Evolutionary conservation across 371 early-diverging fungal species (phyloP).

Genomic region (Entomophthora muscae): DNA sequence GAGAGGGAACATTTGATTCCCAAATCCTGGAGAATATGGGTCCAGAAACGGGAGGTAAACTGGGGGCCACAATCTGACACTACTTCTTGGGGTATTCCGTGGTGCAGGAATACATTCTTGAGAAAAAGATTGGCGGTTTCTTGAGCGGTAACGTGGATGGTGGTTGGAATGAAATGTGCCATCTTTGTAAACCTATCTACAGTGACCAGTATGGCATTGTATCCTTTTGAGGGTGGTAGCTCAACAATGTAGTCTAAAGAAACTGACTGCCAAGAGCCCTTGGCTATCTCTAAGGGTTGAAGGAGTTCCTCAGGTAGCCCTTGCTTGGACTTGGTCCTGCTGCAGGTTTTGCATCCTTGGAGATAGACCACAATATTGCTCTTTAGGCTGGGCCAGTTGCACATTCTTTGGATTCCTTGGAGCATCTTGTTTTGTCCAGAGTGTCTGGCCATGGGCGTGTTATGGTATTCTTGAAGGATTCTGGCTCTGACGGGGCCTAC

Average conservation of each 20-base stretch:
- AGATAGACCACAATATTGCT: background rate
- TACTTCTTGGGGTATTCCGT: constrained; percentile 11
- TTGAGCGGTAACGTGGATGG: constrained; percentile 8
- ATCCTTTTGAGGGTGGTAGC: constrained; percentile 14
- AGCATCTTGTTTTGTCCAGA: constrained; percentile 15
- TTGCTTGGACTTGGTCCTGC: constrained; percentile 13
- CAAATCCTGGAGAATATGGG: constrained; percentile 12
- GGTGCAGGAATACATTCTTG: constrained; percentile 11
- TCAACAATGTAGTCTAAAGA: constrained; percentile 14
- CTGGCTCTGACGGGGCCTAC: background rate
- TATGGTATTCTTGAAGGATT: background rate
- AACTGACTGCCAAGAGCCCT: constrained; percentile 7
- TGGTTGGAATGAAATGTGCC: constrained; percentile 11
- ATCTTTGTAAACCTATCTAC: constrained; percentile 23
- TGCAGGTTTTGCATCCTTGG: constrained; percentile 13
- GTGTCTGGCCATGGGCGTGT: background rate
- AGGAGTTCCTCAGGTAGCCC: constrained; percentile 19
- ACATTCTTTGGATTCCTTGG: background rate
- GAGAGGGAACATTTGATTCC: constrained; percentile 17
- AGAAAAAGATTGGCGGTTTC: constrained; percentile 12
- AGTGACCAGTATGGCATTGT: constrained; percentile 23
- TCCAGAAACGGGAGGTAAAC: constrained; percentile 23
- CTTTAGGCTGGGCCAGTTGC: background rate
- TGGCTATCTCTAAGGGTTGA: constrained; percentile 15
- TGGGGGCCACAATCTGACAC: constrained; percentile 11